These are phyloP conservation scores for Malassezia arunalokei DNA, from an alignment of 1,284 basidiomycete species.

Conservation along the genomic window DNA sequence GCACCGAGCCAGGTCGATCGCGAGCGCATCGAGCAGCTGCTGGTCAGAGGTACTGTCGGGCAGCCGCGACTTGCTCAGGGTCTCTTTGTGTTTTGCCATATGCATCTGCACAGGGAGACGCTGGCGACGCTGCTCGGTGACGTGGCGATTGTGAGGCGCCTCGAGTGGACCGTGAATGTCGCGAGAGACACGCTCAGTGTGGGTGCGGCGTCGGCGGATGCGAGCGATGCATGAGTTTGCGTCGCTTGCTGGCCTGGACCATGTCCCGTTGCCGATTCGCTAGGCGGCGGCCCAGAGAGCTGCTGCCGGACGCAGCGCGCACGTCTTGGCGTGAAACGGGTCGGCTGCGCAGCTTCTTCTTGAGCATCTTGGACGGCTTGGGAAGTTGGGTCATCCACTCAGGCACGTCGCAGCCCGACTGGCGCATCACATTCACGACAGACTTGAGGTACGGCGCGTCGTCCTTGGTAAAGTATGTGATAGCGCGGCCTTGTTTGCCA, in stretches of 20 bases:
- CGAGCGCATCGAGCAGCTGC: slow-evolving; percentile 12
- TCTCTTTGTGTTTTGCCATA: slow-evolving; percentile 27
- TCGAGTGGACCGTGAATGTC: slow-evolving; percentile 11
- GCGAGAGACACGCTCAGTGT: slow-evolving; percentile 15
- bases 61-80: slow-evolving; percentile 27
- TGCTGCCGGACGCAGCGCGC: slow-evolving; percentile 27
- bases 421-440: slow-evolving; percentile 87
- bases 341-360: slow-evolving; percentile 64
- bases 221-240: slow-evolving; percentile 12
- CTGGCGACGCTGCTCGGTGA: slow-evolving; percentile 12
- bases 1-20: neutral
- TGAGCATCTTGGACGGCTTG: slow-evolving; percentile 77
- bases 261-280: slow-evolving; percentile 31
- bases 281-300: slow-evolving; percentile 22
- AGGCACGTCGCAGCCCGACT: slow-evolving; percentile 57
- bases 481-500: slow-evolving; percentile 74
- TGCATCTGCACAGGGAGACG: slow-evolving; percentile 11
- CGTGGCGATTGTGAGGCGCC: neutral
- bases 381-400: slow-evolving; percentile 49
- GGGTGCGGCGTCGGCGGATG: slow-evolving; percentile 3
- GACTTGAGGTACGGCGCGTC: slow-evolving; percentile 82
- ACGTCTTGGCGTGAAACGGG: slow-evolving; percentile 55
- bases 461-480: slow-evolving; percentile 90
- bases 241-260: slow-evolving; percentile 33
- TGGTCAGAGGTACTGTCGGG: slow-evolving; percentile 23